Evolutionary conservation across 129 eudicot genomes (phyloP).

Genomic region (Apium graveolens): DNA sequence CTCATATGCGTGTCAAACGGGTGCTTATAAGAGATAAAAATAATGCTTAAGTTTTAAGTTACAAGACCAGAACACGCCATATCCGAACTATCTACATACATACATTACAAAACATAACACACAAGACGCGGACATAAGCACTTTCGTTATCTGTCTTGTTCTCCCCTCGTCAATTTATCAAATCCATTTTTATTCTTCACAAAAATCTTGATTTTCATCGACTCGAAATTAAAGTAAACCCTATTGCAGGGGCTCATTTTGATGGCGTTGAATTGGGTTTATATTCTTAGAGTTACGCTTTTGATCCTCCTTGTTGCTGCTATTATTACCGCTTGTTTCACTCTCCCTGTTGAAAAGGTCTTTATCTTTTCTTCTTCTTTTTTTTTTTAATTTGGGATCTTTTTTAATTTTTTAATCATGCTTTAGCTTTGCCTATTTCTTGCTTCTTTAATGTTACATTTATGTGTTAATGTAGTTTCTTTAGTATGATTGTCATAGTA

Average conservation of each 20-base stretch:
- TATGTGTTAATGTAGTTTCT: not conserved
- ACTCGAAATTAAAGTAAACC: not conserved
- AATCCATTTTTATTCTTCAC: not conserved
- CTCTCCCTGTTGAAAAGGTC: constrained; percentile 89
- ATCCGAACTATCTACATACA: not conserved
- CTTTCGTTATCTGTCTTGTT: not conserved
- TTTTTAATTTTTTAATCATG: not conserved
- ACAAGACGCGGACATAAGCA: not conserved
- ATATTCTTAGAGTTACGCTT: constrained; percentile 31
- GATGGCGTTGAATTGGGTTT: constrained; percentile 62
- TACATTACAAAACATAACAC: not conserved
- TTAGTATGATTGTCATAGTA: not conserved
- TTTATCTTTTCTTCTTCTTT: not conserved
- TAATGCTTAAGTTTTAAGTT: not conserved
- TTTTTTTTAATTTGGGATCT: not conserved
- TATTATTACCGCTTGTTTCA: constrained; percentile 55
- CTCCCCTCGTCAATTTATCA: not conserved
- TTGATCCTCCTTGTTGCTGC: constrained; percentile 50
- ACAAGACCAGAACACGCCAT: constrained; percentile 1
- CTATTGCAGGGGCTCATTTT: constrained; percentile 10
- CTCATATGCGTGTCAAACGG: not conserved
- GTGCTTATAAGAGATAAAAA: not conserved
- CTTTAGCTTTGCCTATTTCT: not conserved
- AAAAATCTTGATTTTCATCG: not conserved
- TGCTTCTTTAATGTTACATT: not conserved